Evolutionary conservation across 345 rosid species (phyloP), one percentile per base, ranked within the genome.

Genomic region (Geranium brycei): DNA sequence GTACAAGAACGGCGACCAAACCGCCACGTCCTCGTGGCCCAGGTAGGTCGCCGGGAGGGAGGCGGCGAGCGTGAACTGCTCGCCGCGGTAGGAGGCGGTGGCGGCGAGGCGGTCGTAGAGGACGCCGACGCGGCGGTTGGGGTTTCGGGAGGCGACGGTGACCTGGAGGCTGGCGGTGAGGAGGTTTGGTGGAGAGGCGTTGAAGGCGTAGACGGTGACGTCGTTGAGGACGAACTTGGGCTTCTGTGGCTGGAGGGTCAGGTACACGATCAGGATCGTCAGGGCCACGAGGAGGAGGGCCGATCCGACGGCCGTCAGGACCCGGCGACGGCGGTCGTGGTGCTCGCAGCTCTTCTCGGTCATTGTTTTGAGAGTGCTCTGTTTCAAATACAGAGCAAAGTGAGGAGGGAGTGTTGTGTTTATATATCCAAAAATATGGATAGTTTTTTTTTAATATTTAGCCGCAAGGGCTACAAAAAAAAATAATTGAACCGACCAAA

Each of bases 151-250:
- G 5, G 86, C 73, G 30, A 89, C 7, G 12, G 92, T 88, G 73
- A 87, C 75, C 61, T 91, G 96, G 59, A 91, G 61, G 72, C 71
- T 73, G 0, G 82, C 61, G 17, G 80, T 63, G 8, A 89, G 78
- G 41, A 71, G 57, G 66, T 66, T 74, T 1, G 95, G 81, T 12
- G 63, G 16, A 2, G 97, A 65, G 66, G 81, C 57, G 69, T 78
- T 87, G 76, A 91, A 81, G 17, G 74, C 71, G 62, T 75, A 66
- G 63, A 91, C 69, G 17, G 87, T 84, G 23, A 80, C 83, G 76
- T 91, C 92, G 17, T 82, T 83, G 72, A 89, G 84, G 65, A 75
- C 19, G 79, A 91, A 85, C 31, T 72, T 73, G 8, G 96, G 98
- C 30, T 81, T 82, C 17, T 79, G 58, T 5, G 96, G 96, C 63